Evolutionary conservation across 441 rosid genomes (phyloP).

Genomic region (Pelargonium australe): DNA sequence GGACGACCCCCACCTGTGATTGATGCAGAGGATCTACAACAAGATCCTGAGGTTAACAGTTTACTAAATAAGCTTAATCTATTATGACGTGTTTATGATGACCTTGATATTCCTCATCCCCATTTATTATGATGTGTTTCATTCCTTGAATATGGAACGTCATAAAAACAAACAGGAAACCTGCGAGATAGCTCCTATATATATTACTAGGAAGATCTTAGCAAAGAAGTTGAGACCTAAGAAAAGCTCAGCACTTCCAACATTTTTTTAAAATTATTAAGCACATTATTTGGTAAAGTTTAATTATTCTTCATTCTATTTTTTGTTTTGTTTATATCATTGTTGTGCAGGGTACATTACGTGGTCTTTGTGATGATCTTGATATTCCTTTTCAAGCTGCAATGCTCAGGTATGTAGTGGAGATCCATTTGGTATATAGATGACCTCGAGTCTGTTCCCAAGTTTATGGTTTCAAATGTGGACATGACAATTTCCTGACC

Average conservation of each 20-base stretch:
- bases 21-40: slow-evolving; percentile 64
- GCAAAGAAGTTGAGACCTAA: too few species aligned
- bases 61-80: slow-evolving; percentile 4
- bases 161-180: too few species aligned
- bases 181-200: too few species aligned
- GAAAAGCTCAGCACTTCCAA: background rate
- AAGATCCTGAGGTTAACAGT: slow-evolving; percentile 66
- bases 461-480: background rate
- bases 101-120: too few species aligned
- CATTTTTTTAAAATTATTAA: background rate
- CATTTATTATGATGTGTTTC: too few species aligned
- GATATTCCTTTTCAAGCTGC: slow-evolving; percentile 67
- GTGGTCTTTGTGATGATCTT: slow-evolving; percentile 70
- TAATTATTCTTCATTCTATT: background rate
- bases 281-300: slow-evolving; percentile 5
- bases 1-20: slow-evolving; percentile 64
- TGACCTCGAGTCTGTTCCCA: background rate
- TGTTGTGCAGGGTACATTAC: slow-evolving; percentile 51
- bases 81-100: background rate
- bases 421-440: background rate
- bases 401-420: slow-evolving; percentile 56
- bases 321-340: slow-evolving; percentile 7
- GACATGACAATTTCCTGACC: slow-evolving; percentile 11
- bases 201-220: too few species aligned
- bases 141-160: too few species aligned